Evolutionary conservation across 2,329 filamentous ascomycete species (phyloP).

Genomic region (Aspergillus sp.): DNA sequence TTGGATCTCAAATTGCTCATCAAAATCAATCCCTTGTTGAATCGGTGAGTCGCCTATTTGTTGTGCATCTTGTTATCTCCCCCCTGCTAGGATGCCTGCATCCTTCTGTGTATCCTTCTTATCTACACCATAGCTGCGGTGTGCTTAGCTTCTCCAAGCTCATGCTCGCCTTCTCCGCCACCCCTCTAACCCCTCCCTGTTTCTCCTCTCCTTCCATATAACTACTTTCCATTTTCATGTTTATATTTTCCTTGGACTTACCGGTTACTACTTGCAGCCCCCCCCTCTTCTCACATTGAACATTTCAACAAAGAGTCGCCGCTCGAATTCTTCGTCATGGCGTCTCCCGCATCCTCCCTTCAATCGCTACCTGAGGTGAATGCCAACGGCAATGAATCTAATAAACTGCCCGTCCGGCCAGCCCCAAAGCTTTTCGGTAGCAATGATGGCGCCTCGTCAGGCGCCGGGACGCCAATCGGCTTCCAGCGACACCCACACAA

Average conservation of each 20-base stretch:
- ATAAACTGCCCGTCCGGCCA: conserved; percentile 27
- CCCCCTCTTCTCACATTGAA: not conserved
- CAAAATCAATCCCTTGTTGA: conserved; percentile 2
- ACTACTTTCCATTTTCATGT: not conserved
- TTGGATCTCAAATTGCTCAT: not conserved
- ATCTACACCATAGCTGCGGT: conserved; percentile 4
- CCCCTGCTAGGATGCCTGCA: not conserved
- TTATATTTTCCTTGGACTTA: not conserved
- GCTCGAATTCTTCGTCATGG: conserved; percentile 23
- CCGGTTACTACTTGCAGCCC: not conserved
- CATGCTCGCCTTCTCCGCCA: not conserved
- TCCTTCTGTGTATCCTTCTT: conserved; percentile 14
- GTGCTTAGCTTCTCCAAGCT: not conserved
- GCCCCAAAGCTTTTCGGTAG: conserved; percentile 34
- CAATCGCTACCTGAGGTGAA: conserved; percentile 26
- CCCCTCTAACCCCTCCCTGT: not conserved
- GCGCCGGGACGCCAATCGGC: conserved; percentile 41
- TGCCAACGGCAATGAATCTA: conserved; percentile 30
- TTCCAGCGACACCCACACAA: conserved; percentile 49
- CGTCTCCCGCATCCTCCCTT: conserved; percentile 28
- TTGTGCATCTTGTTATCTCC: conserved; percentile 3
- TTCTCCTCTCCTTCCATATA: not conserved
- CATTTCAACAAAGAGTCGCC: not conserved
- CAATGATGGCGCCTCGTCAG: conserved; percentile 35
- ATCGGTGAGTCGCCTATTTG: not conserved